These are phyloP conservation scores for Cocos nucifera DNA, from an alignment of 176 grass and related monocot species.

Conservation along the genomic window DNA sequence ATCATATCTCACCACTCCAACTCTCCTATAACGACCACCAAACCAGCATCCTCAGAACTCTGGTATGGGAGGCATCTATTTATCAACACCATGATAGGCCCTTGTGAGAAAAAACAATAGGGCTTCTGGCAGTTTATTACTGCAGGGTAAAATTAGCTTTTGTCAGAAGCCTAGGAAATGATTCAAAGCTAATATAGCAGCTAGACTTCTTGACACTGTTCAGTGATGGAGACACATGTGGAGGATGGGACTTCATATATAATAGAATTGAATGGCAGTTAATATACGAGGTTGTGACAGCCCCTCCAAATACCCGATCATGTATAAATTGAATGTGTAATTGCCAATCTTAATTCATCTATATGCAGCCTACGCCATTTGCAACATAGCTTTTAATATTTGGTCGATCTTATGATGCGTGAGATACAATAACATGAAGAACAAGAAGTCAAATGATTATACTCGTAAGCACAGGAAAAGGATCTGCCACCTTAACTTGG, in stretches of 20 bases:
- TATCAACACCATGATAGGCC: not conserved
- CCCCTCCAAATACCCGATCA: too few relatives aligned
- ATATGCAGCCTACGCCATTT: not conserved
- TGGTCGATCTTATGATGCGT: too few relatives aligned
- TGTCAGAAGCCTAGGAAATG: slow-evolving; percentile 39
- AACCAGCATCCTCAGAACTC: not conserved
- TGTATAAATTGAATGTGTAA: too few relatives aligned
- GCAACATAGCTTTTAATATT: too few relatives aligned
- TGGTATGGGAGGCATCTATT: not conserved
- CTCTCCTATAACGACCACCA: slow-evolving; percentile 27
- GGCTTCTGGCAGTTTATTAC: slow-evolving; percentile 33
- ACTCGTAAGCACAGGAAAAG: not conserved
- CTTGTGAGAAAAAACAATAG: slow-evolving; percentile 29
- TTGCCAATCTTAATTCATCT: not conserved
- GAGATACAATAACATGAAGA: too few relatives aligned
- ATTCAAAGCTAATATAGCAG: slow-evolving; percentile 32
- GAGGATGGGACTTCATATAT: slow-evolving; percentile 3
- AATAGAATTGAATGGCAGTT: too few relatives aligned
- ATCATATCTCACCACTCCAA: slow-evolving; percentile 26
- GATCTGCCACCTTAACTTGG: not conserved
- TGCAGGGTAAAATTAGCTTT: slow-evolving; percentile 28
- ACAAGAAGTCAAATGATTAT: not conserved
- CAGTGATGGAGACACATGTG: slow-evolving; percentile 35
- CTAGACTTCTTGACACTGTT: slow-evolving; percentile 34
- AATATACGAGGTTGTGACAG: too few relatives aligned